Evolutionary conservation across 345 rosid genomes (phyloP).

Genomic region (Lumnitzera littorea): DNA sequence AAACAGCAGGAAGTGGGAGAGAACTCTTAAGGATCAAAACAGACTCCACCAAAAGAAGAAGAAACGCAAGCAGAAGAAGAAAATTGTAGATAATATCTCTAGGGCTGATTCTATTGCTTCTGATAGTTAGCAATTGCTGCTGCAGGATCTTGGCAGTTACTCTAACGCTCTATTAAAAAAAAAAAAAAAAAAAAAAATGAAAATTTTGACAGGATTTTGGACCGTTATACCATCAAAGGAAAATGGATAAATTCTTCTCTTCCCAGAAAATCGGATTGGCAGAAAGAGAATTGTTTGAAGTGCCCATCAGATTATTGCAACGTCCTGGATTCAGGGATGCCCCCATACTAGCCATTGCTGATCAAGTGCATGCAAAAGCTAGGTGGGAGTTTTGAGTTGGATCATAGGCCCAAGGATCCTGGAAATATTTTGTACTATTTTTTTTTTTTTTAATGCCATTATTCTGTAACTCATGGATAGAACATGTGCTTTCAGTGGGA

Average conservation of each 20-base stretch:
- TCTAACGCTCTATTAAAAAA: neutral
- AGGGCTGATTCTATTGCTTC: conserved; percentile 8
- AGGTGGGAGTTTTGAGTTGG: too few species aligned
- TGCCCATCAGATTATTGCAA: too few species aligned
- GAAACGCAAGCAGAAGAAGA: conserved; percentile 65
- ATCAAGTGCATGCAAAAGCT: too few species aligned
- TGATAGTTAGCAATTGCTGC: conserved; percentile 3
- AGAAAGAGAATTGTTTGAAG: too few species aligned
- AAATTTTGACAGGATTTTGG: conserved; percentile 8
- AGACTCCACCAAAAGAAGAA: conserved; percentile 53
- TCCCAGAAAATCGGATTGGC: conserved; percentile 38
- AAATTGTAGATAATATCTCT: conserved; percentile 9
- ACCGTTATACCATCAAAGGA: conserved; percentile 91
- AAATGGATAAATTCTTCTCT: conserved; percentile 61
- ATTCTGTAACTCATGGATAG: too few species aligned
- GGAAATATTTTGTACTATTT: too few species aligned
- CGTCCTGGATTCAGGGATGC: too few species aligned
- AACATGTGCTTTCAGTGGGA: too few species aligned
- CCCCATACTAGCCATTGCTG: too few species aligned
- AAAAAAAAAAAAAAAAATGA: neutral
- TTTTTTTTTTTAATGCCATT: too few species aligned
- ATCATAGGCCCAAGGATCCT: too few species aligned
- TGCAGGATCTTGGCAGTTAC: neutral
- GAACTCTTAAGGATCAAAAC: conserved; percentile 42
- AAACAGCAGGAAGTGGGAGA: conserved; percentile 75